Percentiles rank a stretch among this genome's conserved stretches.
Conservation (phyloP, 345 rosid species). For the Hypericum androsaemum region DNA sequence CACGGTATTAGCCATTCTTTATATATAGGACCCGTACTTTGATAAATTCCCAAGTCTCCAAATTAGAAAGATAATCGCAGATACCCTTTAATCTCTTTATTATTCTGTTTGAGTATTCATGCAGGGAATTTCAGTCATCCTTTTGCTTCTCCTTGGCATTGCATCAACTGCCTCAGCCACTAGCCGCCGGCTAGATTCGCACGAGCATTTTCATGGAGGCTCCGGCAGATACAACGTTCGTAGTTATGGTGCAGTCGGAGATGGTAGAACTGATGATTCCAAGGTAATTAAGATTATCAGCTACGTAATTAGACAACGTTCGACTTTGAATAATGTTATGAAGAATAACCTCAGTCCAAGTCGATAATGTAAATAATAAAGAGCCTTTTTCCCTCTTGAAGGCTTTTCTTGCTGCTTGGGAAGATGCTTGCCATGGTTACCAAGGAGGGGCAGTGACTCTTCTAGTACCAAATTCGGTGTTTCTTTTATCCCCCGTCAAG, state of each 20-base stretch:
- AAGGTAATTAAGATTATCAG: constrained; percentile 9
- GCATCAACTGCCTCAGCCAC: too few species aligned
- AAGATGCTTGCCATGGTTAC: constrained; percentile 10
- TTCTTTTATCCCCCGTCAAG: constrained; percentile 10
- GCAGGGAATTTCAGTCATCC: too few species aligned
- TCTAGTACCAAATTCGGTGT: constrained; percentile 9
- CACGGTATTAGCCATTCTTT: too few species aligned
- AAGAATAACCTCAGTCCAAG: too few species aligned
- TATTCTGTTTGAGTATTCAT: too few species aligned
- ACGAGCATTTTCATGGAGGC: too few species aligned
- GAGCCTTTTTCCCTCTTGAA: neutral
- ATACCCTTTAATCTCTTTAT: neutral
- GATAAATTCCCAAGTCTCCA: too few species aligned
- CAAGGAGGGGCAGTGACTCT: constrained; percentile 10
- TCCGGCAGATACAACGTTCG: constrained; percentile 7
- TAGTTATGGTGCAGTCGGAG: constrained; percentile 20
- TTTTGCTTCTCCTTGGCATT: too few species aligned
- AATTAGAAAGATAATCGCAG: too few species aligned
- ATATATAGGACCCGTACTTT: too few species aligned
- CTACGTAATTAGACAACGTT: neutral
- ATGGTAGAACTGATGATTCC: constrained; percentile 20
- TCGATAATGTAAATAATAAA: too few species aligned
- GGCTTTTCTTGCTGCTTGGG: constrained; percentile 31
- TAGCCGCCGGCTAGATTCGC: too few species aligned
- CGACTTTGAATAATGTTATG: neutral